phyloP scores from a whole-genome alignment of 1,284 basidiomycete species.

The Cryptococcus sp. region DNA sequence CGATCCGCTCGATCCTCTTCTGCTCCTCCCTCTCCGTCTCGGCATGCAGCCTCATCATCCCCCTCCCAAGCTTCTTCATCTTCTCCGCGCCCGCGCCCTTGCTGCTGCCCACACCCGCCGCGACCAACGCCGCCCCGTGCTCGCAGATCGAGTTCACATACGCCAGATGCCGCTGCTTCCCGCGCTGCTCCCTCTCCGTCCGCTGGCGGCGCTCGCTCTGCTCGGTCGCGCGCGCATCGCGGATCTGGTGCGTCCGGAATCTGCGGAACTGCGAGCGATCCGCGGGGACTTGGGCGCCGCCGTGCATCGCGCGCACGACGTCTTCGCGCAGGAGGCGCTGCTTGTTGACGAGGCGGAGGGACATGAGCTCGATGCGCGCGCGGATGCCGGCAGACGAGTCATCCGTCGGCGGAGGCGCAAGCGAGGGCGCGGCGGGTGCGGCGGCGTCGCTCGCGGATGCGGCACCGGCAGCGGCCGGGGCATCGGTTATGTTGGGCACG shows the following conservation, averaged over 20 bases:
- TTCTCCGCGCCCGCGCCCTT: constrained; percentile 47
- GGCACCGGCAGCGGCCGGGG: constrained; percentile 57
- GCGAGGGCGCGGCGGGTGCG: constrained; percentile 22
- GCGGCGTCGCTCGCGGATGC: neutral
- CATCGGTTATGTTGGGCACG: constrained; percentile 51
- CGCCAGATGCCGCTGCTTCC: constrained; percentile 94
- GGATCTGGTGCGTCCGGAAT: constrained; percentile 78
- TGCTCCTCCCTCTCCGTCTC: constrained; percentile 57
- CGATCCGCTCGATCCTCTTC: constrained; percentile 82
- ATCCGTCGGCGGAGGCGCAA: too few species aligned
- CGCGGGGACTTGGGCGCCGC: constrained; percentile 83
- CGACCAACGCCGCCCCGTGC: constrained; percentile 73
- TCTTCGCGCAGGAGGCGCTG: constrained; percentile 82
- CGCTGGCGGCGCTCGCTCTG: constrained; percentile 88
- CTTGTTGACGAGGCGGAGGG: constrained; percentile 83
- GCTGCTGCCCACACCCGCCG: constrained; percentile 52
- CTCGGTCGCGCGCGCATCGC: constrained; percentile 88
- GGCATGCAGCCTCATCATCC: constrained; percentile 52
- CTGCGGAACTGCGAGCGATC: constrained; percentile 91
- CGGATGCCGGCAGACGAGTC: constrained; percentile 55
- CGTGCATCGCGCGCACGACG: constrained; percentile 80
- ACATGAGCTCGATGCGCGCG: constrained; percentile 91
- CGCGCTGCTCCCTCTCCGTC: constrained; percentile 83
- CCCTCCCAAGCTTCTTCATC: constrained; percentile 49
- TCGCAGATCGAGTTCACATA: constrained; percentile 83